Evolutionary conservation across 306 rosid species (phyloP).

Genomic region (Prunus davidiana): DNA sequence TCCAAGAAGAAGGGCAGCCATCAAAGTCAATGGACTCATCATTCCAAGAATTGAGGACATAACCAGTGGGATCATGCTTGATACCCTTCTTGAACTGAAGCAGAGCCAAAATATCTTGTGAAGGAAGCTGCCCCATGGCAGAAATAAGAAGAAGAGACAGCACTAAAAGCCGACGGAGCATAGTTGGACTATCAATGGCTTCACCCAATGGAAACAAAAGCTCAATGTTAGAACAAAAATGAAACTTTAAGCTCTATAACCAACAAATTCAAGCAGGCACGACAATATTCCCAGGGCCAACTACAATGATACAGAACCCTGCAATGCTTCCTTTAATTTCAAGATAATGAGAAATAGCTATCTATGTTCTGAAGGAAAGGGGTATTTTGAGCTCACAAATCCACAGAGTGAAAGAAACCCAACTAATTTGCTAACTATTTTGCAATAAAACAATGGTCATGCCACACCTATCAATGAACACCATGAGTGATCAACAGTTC

Average conservation of each 20-base stretch:
- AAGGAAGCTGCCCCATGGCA: constrained; percentile 87
- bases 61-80: constrained; percentile 93
- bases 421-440: constrained; percentile 8
- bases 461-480: too few relatives aligned
- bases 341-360: not conserved
- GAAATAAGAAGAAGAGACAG: constrained; percentile 55
- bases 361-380: not conserved
- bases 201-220: constrained; percentile 14
- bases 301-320: constrained; percentile 12
- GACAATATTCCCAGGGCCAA: constrained; percentile 9
- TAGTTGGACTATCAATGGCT: constrained; percentile 21
- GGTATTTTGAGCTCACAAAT: constrained; percentile 17
- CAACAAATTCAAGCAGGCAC: constrained; percentile 17
- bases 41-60: constrained; percentile 88
- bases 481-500: too few relatives aligned
- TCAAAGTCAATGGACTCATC: constrained; percentile 94
- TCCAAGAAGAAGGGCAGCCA: constrained; percentile 99
- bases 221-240: constrained; percentile 21
- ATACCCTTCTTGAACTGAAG: constrained; percentile 86
- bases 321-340: not conserved
- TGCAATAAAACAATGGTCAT: constrained; percentile 18
- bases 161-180: constrained; percentile 53
- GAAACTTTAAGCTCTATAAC: constrained; percentile 12
- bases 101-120: constrained; percentile 89
- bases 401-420: constrained; percentile 16